Conservation (phyloP, 768 basidiomycete genomes). For the Jaapia argillacea region DNA sequence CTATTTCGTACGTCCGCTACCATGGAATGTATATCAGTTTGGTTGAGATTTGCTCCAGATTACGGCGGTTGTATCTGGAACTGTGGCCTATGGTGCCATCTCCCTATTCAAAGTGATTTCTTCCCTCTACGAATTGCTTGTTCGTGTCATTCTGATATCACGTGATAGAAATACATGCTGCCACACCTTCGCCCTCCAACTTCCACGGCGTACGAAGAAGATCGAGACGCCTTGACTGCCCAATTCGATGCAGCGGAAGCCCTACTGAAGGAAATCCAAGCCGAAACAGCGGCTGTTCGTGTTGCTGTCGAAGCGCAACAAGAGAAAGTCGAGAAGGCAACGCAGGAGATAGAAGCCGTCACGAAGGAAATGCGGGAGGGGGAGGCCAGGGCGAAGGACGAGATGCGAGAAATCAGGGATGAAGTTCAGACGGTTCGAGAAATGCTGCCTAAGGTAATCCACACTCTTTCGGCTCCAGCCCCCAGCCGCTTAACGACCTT, state of each 20-base stretch:
- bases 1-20: conserved; percentile 78
- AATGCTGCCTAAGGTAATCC: conserved; percentile 79
- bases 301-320: conserved; percentile 70
- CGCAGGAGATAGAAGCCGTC: conserved; percentile 60
- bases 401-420: conserved; percentile 86
- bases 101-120: conserved; percentile 63
- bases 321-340: conserved; percentile 58
- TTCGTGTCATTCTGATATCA: conserved; percentile 4
- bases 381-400: conserved; percentile 71
- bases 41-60: conserved; percentile 43
- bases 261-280: conserved; percentile 70
- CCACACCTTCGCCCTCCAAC: conserved; percentile 89
- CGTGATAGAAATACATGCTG: conserved; percentile 73
- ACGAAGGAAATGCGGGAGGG: conserved; percentile 70
- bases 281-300: conserved; percentile 64
- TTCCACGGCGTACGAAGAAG: conserved; percentile 81
- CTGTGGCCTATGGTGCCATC: conserved; percentile 70
- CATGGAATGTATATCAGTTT: conserved; percentile 11
- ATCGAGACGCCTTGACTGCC: conserved; percentile 72
- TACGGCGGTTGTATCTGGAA: conserved; percentile 84
- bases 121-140: not conserved
- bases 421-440: conserved; percentile 87
- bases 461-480: not conserved
- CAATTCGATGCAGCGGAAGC: conserved; percentile 88
- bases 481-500: no score